phyloP scores from a whole-genome alignment of 768 basidiomycete genomes.

The Lactarius trivialis region DNA sequence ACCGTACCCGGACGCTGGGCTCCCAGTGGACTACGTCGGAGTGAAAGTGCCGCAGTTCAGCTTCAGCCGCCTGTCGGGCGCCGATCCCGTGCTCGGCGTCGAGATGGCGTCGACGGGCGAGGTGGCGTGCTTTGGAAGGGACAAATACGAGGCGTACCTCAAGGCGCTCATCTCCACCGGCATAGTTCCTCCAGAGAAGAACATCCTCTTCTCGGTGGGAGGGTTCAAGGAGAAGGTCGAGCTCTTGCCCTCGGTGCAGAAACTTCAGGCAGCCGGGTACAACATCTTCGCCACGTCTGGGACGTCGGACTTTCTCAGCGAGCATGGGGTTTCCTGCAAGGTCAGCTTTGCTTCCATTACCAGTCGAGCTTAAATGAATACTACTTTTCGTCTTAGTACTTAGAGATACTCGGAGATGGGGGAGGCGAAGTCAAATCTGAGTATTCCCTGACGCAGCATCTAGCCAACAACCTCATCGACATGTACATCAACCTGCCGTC shows the following conservation, averaged over 20 bases:
- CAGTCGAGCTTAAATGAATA: not conserved
- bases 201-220: slow-evolving; percentile 93
- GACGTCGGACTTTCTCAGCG: slow-evolving; percentile 94
- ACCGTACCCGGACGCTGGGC: slow-evolving; percentile 80
- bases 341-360: slow-evolving; percentile 33
- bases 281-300: slow-evolving; percentile 96
- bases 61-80: slow-evolving; percentile 92
- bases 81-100: slow-evolving; percentile 95
- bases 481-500: slow-evolving; percentile 99
- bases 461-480: slow-evolving; percentile 95
- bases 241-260: slow-evolving; percentile 91
- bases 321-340: slow-evolving; percentile 96
- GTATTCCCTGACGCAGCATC: slow-evolving; percentile 93
- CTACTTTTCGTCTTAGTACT: slow-evolving; percentile 49
- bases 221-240: slow-evolving; percentile 97
- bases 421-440: slow-evolving; percentile 87
- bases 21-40: slow-evolving; percentile 92
- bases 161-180: slow-evolving; percentile 97
- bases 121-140: slow-evolving; percentile 95
- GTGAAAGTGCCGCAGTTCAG: slow-evolving; percentile 99
- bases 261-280: slow-evolving; percentile 87
- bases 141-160: slow-evolving; percentile 98
- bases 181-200: slow-evolving; percentile 92
- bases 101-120: slow-evolving; percentile 99
- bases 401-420: slow-evolving; percentile 78